phyloP scores from a whole-genome alignment of 495 filamentous ascomycete genomes.

The Cairneyella variabilis region DNA sequence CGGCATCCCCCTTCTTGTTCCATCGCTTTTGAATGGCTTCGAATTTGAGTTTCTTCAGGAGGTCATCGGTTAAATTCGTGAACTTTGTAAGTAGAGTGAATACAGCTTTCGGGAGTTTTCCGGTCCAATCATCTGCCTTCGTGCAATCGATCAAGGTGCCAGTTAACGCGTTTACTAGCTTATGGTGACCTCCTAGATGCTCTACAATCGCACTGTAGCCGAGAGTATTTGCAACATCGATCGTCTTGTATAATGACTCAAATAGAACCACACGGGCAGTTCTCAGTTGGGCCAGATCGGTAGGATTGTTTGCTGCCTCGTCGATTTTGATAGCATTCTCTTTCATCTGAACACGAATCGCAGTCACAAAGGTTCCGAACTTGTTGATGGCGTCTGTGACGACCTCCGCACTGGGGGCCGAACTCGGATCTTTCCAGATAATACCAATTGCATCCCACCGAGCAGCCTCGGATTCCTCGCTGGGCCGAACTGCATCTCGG shows the following conservation, averaged over 20 bases:
- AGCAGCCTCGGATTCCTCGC: slow-evolving; percentile 15
- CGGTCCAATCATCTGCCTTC: slow-evolving; percentile 61
- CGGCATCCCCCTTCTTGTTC: slow-evolving; percentile 61
- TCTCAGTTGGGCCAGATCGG: slow-evolving; percentile 22
- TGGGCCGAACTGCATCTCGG: slow-evolving; percentile 20
- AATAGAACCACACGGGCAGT: slow-evolving; percentile 13
- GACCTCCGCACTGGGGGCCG: slow-evolving; percentile 16
- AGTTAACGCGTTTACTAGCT: slow-evolving; percentile 47
- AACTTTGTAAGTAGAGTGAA: slow-evolving; percentile 64
- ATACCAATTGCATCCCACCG: slow-evolving; percentile 30
- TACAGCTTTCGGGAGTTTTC: slow-evolving; percentile 57
- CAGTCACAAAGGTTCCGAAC: slow-evolving; percentile 26
- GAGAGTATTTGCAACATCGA: slow-evolving; percentile 44
- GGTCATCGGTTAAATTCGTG: slow-evolving; percentile 56
- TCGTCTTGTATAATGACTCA: slow-evolving; percentile 22
- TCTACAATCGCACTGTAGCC: slow-evolving; percentile 64
- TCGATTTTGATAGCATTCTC: slow-evolving; percentile 21
- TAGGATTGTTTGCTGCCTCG: slow-evolving; percentile 6
- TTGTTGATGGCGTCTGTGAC: slow-evolving; percentile 27
- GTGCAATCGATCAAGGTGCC: slow-evolving; percentile 64
- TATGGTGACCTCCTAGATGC: slow-evolving; percentile 40
- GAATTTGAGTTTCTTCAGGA: slow-evolving; percentile 65
- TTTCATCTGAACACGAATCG: slow-evolving; percentile 26
- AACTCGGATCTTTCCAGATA: slow-evolving; percentile 25
- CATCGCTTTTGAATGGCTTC: slow-evolving; percentile 58